Evolutionary conservation across 805 yeast genomes (phyloP).

Genomic region (Saccharomycopsis sp.): DNA sequence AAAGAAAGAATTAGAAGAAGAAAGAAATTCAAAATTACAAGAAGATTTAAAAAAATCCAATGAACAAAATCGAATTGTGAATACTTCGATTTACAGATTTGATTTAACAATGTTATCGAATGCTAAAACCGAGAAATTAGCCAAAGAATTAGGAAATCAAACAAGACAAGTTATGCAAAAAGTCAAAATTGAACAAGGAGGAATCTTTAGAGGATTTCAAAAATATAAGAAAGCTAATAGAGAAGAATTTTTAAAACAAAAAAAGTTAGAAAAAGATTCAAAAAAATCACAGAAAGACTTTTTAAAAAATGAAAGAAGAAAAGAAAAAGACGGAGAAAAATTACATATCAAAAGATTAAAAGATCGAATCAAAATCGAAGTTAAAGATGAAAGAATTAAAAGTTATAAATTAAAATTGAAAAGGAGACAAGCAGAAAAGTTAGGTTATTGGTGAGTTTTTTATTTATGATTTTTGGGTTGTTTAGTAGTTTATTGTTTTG

Average conservation of each 20-base stretch:
- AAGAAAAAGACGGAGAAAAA: neutral
- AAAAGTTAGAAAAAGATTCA: neutral
- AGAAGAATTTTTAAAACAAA: neutral
- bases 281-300: neutral
- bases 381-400: conserved; percentile 2
- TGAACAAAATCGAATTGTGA: neutral
- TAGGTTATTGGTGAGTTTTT: conserved; percentile 12
- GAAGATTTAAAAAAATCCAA: neutral
- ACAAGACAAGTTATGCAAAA: neutral
- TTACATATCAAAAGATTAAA: neutral
- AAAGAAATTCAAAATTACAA: neutral
- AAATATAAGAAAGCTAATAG: neutral
- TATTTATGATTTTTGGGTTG: no score
- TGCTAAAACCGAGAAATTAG: conserved; percentile 3
- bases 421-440: neutral
- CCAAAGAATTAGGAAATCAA: conserved; percentile 1
- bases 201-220: conserved; percentile 6
- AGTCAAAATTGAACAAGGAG: conserved; percentile 5
- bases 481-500: no score
- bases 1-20: neutral
- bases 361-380: conserved; percentile 2
- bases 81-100: neutral
- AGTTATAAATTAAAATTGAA: neutral
- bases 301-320: neutral
- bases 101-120: conserved; percentile 1